Percentiles rank a stretch among this genome's conserved stretches.
phyloP scores from a whole-genome alignment of 2,329 filamentous ascomycete genomes.

The Stromatinia cepivora region DNA sequence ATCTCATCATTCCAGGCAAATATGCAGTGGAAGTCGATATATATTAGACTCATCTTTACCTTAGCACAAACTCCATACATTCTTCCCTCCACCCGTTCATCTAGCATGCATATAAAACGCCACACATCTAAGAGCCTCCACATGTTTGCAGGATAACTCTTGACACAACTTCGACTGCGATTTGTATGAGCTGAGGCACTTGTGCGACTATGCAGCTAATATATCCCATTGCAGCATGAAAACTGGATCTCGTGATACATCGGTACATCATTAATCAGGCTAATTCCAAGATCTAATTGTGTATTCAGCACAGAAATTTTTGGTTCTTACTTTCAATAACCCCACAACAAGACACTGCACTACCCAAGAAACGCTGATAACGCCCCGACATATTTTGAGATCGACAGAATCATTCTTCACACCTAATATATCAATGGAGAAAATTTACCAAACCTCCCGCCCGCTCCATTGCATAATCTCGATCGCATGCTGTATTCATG shows the following conservation, averaged over 20 bases:
- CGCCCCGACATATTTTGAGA: background rate
- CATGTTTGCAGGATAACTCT: background rate
- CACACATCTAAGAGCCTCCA: background rate
- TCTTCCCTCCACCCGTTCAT: no score
- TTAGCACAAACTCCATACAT: no score
- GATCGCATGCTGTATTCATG: no score
- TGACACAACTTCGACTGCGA: no score
- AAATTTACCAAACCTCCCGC: background rate
- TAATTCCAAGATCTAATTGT: background rate
- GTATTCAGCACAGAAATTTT: no score
- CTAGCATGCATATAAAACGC: background rate
- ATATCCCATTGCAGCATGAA: background rate
- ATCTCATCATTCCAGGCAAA: no score
- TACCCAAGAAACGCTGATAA: background rate
- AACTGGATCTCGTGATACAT: background rate
- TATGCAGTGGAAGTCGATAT: no score
- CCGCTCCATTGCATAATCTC: background rate
- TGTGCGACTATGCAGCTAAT: background rate
- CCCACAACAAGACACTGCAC: background rate
- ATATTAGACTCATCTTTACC: no score
- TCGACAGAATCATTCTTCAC: background rate
- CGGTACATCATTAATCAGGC: background rate
- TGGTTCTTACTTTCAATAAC: no score
- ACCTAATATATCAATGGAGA: background rate
- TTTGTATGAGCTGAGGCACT: background rate